Percentiles rank a stretch among this genome's conserved stretches.
Evolutionary conservation across 345 rosid species (phyloP).

Genomic region (Balakata baccata): DNA sequence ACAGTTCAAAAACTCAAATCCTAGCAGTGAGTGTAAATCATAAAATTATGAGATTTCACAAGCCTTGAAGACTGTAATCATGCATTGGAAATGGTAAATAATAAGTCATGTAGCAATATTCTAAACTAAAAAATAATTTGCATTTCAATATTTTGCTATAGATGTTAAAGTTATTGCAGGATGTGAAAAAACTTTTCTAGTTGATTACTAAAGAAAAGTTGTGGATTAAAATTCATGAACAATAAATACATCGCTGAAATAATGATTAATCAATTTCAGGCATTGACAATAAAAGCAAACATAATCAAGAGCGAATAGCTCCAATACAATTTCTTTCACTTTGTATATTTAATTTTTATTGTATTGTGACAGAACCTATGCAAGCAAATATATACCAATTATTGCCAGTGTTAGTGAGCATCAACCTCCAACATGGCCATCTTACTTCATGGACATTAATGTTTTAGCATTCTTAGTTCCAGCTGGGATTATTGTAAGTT

Average conservation of each 20-base stretch:
- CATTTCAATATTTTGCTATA: not conserved
- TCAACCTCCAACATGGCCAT: slow-evolving; percentile 99
- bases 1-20: not conserved
- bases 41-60: not conserved
- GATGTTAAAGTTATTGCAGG: no score
- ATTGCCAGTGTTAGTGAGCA: slow-evolving; percentile 99
- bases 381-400: slow-evolving; percentile 98
- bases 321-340: not conserved
- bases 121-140: not conserved
- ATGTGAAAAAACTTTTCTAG: no score
- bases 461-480: slow-evolving; percentile 99
- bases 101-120: not conserved
- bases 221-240: no score
- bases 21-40: not conserved
- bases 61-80: slow-evolving; percentile 3
- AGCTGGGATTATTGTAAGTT: slow-evolving; percentile 94
- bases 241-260: not conserved
- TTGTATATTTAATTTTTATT: slow-evolving; percentile 15
- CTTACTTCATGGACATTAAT: slow-evolving; percentile 99
- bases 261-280: not conserved
- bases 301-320: not conserved
- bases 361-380: slow-evolving; percentile 62
- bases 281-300: not conserved
- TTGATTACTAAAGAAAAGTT: no score
- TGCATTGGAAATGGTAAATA: not conserved